Evolutionary conservation across 1,139 yeast species (phyloP).

Genomic region (Geotrichum klebahnii): DNA sequence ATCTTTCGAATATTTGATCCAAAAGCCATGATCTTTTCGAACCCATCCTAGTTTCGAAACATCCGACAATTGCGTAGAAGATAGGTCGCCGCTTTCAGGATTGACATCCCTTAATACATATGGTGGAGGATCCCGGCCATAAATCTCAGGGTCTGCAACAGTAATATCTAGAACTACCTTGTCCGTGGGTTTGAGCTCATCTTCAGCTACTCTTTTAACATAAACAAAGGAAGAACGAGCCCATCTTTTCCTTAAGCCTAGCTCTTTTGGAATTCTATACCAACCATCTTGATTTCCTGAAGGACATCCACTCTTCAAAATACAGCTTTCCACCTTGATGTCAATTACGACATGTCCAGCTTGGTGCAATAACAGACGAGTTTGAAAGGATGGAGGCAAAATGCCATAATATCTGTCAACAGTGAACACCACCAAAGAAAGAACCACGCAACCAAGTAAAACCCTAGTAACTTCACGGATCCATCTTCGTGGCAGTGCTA

Average conservation of each 20-base stretch:
- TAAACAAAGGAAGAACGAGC: constrained; percentile 32
- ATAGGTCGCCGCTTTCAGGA: constrained; percentile 7
- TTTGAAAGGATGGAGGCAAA: constrained; percentile 35
- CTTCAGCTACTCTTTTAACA: constrained; percentile 31
- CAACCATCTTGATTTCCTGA: constrained; percentile 31
- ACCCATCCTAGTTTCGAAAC: constrained; percentile 39
- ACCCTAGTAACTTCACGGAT: constrained; percentile 32
- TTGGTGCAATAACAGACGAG: constrained; percentile 29
- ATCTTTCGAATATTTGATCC: constrained; percentile 47
- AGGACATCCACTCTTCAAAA: constrained; percentile 31
- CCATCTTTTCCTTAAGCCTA: constrained; percentile 37
- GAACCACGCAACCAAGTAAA: constrained; percentile 24
- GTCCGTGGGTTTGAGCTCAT: constrained; percentile 28
- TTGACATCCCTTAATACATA: constrained; percentile 27
- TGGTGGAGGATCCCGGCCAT: constrained; percentile 21
- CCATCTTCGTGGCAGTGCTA: constrained; percentile 33
- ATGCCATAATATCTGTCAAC: constrained; percentile 35
- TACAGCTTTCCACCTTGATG: constrained; percentile 33
- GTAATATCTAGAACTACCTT: constrained; percentile 36
- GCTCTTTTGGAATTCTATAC: constrained; percentile 38
- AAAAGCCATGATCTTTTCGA: constrained; percentile 44
- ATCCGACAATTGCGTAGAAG: constrained; percentile 11
- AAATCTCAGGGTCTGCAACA: constrained; percentile 17
- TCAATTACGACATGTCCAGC: constrained; percentile 36
- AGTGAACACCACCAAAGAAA: constrained; percentile 27